Conservation (phyloP, 1,284 basidiomycete genomes). For the Malassezia psittaci region DNA sequence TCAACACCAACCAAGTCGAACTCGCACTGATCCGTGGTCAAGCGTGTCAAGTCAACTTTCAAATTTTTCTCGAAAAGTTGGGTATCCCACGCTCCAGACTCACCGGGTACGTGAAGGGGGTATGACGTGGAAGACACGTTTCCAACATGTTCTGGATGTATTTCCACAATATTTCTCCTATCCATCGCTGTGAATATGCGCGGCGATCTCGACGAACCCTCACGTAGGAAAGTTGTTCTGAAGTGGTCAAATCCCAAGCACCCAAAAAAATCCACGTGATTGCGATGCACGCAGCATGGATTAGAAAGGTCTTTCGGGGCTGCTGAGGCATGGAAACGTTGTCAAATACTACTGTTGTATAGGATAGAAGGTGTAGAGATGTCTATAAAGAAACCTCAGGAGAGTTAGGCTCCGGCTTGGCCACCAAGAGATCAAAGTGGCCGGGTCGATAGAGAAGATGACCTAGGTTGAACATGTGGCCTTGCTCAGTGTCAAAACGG, state of each 20-base stretch:
- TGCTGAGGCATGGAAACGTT: neutral
- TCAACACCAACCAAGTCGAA: conserved; percentile 95
- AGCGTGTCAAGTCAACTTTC: conserved; percentile 29
- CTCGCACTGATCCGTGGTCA: conserved; percentile 55
- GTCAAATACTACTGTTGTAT: neutral
- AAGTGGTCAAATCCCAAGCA: neutral
- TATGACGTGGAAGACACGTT: conserved; percentile 37
- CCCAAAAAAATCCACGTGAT: conserved; percentile 13
- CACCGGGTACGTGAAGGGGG: conserved; percentile 31
- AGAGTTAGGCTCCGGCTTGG: neutral
- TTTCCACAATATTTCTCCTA: conserved; percentile 33
- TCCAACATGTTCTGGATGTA: conserved; percentile 38
- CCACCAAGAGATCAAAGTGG: conserved; percentile 13
- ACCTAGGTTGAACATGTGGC: conserved; percentile 18
- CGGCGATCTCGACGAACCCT: too few species aligned
- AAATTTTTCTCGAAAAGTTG: conserved; percentile 22
- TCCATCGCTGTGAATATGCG: conserved; percentile 17
- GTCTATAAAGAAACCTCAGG: neutral
- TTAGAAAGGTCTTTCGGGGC: neutral
- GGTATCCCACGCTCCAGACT: conserved; percentile 26
- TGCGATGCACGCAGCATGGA: neutral
- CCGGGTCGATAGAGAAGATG: conserved; percentile 13
- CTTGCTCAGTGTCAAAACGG: conserved; percentile 30
- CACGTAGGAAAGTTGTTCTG: too few species aligned
- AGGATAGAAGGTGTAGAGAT: neutral